phyloP scores from a whole-genome alignment of 331 rosid species.

The Dryas integrifolia region DNA sequence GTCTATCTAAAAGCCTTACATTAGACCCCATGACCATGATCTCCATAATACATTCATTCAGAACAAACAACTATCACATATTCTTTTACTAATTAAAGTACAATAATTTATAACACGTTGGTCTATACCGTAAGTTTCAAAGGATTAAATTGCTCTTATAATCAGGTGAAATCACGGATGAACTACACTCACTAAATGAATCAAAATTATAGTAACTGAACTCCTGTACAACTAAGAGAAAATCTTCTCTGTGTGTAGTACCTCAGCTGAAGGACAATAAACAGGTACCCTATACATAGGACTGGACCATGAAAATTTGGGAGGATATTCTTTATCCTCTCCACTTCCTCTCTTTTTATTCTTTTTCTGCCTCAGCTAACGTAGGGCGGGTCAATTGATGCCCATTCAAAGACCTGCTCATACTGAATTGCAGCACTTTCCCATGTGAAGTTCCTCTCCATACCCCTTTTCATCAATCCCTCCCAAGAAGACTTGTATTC shows the following conservation, averaged over 20 bases:
- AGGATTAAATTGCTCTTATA: not conserved
- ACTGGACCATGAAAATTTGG: not conserved
- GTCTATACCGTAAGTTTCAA: not conserved
- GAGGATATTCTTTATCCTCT: not conserved
- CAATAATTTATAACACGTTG: not conserved
- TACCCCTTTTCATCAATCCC: conserved; percentile 68
- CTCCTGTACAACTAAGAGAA: not conserved
- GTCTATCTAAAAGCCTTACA: no score
- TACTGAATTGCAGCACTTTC: conserved; percentile 66
- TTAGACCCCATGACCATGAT: no score
- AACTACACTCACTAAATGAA: not conserved
- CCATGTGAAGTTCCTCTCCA: conserved; percentile 73
- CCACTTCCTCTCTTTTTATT: not conserved
- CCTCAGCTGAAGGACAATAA: not conserved
- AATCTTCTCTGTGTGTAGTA: not conserved
- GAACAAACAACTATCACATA: not conserved
- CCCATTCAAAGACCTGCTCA: conserved; percentile 72
- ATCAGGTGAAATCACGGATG: not conserved
- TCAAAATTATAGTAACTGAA: not conserved
- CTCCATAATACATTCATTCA: not conserved
- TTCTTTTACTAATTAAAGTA: not conserved
- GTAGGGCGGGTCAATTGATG: conserved; percentile 61
- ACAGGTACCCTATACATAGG: conserved; percentile 1
- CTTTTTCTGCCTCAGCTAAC: conserved; percentile 33
- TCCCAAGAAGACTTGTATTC: conserved; percentile 72